Evolutionary conservation across 2,329 filamentous ascomycete species (phyloP).

Genomic region (Monilinia aucupariae): DNA sequence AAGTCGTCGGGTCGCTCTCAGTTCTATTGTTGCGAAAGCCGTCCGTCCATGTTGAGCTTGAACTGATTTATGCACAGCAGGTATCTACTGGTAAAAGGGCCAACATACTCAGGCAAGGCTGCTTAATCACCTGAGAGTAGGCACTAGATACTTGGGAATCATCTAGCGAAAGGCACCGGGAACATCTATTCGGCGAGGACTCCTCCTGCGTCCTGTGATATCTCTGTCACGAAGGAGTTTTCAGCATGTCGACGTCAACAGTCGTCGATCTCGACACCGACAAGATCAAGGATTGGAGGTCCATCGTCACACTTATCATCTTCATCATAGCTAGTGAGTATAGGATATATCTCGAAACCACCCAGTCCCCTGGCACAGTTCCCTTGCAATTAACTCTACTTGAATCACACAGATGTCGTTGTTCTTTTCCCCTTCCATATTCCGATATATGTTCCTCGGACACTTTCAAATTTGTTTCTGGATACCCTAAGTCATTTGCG

Average conservation of each 20-base stretch:
- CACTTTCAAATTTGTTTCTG: constrained; percentile 42
- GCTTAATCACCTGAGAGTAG: not conserved
- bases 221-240: not conserved
- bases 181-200: not conserved
- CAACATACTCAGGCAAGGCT: not conserved
- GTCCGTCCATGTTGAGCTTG: not conserved
- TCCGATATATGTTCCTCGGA: constrained; percentile 54
- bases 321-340: constrained; percentile 66
- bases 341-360: not conserved
- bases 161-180: not conserved
- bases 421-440: constrained; percentile 66
- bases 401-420: constrained; percentile 49
- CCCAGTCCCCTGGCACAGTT: too few species aligned
- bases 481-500: constrained; percentile 43
- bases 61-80: constrained; percentile 5
- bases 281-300: constrained; percentile 59
- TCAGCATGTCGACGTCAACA: not conserved
- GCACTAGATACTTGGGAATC: not conserved
- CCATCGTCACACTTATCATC: constrained; percentile 63
- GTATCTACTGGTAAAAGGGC: not conserved
- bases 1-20: constrained; percentile 1
- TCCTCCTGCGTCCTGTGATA: not conserved
- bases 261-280: constrained; percentile 41
- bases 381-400: constrained; percentile 8
- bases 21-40: not conserved